Evolutionary conservation across 805 yeast genomes (phyloP), one percentile per base, ranked within the genome.

Genomic region (Candida lessepsii): DNA sequence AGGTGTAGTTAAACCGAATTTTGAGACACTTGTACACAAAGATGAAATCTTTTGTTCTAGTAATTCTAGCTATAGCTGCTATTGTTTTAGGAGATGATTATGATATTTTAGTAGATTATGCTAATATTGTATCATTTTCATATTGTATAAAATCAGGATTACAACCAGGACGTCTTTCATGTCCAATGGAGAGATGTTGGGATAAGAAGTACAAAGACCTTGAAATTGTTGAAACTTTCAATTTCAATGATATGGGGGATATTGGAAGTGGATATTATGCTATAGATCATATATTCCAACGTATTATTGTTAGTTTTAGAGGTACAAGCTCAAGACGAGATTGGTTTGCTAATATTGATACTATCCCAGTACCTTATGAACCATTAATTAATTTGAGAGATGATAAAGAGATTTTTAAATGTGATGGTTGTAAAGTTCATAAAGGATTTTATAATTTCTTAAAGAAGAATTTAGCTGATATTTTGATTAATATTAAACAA

Each of bases 281-380:
- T 7, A 61, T 71, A 8, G 84, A 80, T 53, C 71, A 69, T 44
- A 46, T 48, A 2, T 52, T 56, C 15, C 54, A 67, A 31, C 66
- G 71, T 35, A 61, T 84, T 4, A 54, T 73, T 15, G 56, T 81
- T 29, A 75, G 68, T 0, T 81, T 80, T 48, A 70, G 88, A 60
- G 93, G 93, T 4, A 77, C 88, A 0, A 61, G 79, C 1, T 70
- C 81, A 7, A 55, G 68, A 11, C 67, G 71, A 29, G 93, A 86
- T 54, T 80, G 86, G 83, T 40, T 71, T 9, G 69, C 78, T 23
- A 84, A 86, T 58, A 63, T 82, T 35, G 67, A 70, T 27, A 65
- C 75, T 26, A 38, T 63, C 3, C 78, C 78, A 5, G 65, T 69
- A 3, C 52, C 53, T 0, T 83, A 78, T 53, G 49, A 53, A 11